Evolutionary conservation across 495 filamentous ascomycete genomes (phyloP), one percentile per base, ranked within the genome.

Genomic region (Pyrenopolyporus hunteri): DNA sequence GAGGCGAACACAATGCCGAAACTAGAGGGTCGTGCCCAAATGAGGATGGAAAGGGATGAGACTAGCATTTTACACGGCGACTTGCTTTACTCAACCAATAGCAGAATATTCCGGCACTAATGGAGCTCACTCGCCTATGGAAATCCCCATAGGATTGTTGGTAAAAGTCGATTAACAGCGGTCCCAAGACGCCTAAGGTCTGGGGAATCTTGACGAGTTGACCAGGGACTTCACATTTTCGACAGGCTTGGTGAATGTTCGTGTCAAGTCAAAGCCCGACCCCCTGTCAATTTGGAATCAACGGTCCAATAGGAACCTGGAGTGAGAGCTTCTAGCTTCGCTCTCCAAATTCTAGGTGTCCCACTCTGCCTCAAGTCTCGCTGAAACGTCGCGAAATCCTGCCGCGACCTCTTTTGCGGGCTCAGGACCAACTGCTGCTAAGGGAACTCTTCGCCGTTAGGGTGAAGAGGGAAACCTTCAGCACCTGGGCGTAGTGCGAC

Each of bases 311-410:
- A 17, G 36, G 45, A 60, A 13, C 0, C 9, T 9, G 10, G 51
- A 22, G 22, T 19, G 6, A 42, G 5, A 25, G 44, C 55, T 37
- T 46, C 48, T 53, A 56, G 61, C 39, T 33, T 37, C 26, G 20
- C 51, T 45, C 63, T 51, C 63, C 63, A 56, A 56, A 66, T 60
- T 66, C 56, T 66, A 40, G 57, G 57, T 57, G 57, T 48, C 51
- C 50, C 57, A 51, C 55, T 40, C 46, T 66, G 63, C 63, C 47
- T 66, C 63, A 66, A 39, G 57, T 65, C 56, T 33, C 35, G 50
- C 62, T 65, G 62, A 65, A 65, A 65, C 62, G 62, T 65, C 62
- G 62, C 62, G 62, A 65, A 60, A 39, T 65, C 56, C 56, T 65
- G 50, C 62, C 55, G 40, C 49, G 31, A 43, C 22, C 19, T 42